These are phyloP conservation scores for Globisporangium acanthophoron DNA, from an alignment of 352 stramenopile species.

Conservation along the genomic window DNA sequence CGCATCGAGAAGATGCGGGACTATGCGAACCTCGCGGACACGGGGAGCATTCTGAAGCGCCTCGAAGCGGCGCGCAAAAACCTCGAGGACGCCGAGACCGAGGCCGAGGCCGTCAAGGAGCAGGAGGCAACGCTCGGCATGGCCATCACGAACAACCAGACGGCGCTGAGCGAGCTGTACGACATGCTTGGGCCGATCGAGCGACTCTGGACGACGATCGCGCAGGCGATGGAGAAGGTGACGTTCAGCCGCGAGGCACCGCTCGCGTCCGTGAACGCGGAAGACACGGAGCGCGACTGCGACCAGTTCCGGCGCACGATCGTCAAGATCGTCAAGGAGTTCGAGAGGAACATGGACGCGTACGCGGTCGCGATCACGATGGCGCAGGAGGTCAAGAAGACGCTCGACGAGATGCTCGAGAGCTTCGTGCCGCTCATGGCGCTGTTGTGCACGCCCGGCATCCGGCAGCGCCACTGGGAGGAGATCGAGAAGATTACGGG, in stretches of 20 bases:
- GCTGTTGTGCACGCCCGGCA: conserved; percentile 89
- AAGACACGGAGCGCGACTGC: conserved; percentile 81
- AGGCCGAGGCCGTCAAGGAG: conserved; percentile 82
- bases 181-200: conserved; percentile 85
- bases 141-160: conserved; percentile 77
- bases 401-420: conserved; percentile 81
- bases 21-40: conserved; percentile 77
- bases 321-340: conserved; percentile 89
- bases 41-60: conserved; percentile 73
- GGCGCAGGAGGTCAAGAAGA: conserved; percentile 78
- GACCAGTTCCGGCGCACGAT: conserved; percentile 88
- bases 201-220: conserved; percentile 81
- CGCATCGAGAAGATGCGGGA: conserved; percentile 91
- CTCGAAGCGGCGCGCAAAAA: conserved; percentile 75
- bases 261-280: conserved; percentile 68
- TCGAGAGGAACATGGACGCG: conserved; percentile 84
- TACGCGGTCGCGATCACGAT: conserved; percentile 76
- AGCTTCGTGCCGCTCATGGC: conserved; percentile 90
- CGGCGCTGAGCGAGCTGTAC: conserved; percentile 59
- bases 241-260: conserved; percentile 62
- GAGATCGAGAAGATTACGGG: conserved; percentile 87
- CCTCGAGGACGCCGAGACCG: conserved; percentile 74
- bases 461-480: conserved; percentile 91
- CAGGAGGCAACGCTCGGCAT: conserved; percentile 88
- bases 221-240: conserved; percentile 72